These are phyloP conservation scores for Telfairia occidentalis DNA, from an alignment of 331 rosid genomes.

Conservation along the genomic window DNA sequence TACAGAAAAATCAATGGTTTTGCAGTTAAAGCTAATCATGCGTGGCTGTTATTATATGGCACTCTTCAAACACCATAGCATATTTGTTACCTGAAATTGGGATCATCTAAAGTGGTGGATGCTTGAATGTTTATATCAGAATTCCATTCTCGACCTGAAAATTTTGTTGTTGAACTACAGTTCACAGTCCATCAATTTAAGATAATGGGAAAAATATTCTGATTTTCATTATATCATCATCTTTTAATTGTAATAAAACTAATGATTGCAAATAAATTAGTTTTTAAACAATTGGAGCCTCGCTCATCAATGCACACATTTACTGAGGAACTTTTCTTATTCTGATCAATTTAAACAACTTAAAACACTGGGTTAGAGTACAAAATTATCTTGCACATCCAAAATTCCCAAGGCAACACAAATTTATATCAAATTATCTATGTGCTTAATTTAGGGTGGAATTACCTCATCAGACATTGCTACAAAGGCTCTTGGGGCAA, in stretches of 20 bases:
- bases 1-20: neutral
- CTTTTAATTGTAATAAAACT: neutral
- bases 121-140: neutral
- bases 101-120: neutral
- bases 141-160: neutral
- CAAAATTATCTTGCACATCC: neutral
- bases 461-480: conserved; percentile 95
- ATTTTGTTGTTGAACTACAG: neutral
- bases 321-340: neutral
- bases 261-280: neutral
- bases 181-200: neutral
- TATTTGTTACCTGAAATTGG: neutral
- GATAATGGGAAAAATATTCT: neutral
- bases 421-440: conserved; percentile 15
- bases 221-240: neutral
- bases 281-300: neutral
- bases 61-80: neutral
- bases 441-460: conserved; percentile 57
- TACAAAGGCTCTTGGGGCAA: conserved; percentile 86
- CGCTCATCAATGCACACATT: neutral
- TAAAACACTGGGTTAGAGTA: neutral
- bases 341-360: neutral
- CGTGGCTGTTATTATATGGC: neutral
- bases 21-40: neutral
- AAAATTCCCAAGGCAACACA: neutral